Base-by-base conservation (phyloP, 2,329 filamentous ascomycete species). In the Aspergillus novofumigatus region DNA sequence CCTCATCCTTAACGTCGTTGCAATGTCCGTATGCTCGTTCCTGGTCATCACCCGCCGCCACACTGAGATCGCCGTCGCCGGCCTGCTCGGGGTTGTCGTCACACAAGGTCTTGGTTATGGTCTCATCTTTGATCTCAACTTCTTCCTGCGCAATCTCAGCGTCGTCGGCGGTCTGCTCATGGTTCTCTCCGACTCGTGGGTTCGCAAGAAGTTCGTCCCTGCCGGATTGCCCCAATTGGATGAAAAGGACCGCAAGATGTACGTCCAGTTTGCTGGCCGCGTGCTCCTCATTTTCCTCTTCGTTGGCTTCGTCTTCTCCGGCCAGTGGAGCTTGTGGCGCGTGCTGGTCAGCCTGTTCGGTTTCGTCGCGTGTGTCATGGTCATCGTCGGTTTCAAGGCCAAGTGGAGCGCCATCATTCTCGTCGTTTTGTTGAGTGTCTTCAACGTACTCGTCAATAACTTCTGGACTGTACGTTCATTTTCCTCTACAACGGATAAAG, bases 221-320 rank as follows among this genome's bases (percentile, higher is more conserved):
- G 94, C 94, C 50, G 94, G 94, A 50, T 84, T 99, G 53, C 94
- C 94, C 51, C 86, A 91, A 76, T 85, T 99, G 53, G 94, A 97
- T 73, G 94, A 99, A 83, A 97, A 97, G 86, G 94, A 99, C 77
- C 90, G 92, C 79, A 99, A 97, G 85, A 97, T 97, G 93, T 99
- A 99, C 83, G 95, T 99, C 80, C 94, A 97, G 85, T 88, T 99
- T 61, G 94, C 94, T 65, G 94, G 94, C 38, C 88, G 94, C 67
- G 91, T 99, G 38, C 83, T 99, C 64, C 83, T 99, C 68, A 97
- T 99, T 79, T 97, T 99, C 85, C 84, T 99, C 66, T 99, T 99
- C 76, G 76, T 97, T 65, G 94, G 94, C 59, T 99, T 99, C 71
- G 89, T 99, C 68, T 96, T 97, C 79, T 90, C 91, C 56, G 94